Evolutionary conservation across 345 rosid species (phyloP).

Genomic region (Aquilaria yunnanensis): DNA sequence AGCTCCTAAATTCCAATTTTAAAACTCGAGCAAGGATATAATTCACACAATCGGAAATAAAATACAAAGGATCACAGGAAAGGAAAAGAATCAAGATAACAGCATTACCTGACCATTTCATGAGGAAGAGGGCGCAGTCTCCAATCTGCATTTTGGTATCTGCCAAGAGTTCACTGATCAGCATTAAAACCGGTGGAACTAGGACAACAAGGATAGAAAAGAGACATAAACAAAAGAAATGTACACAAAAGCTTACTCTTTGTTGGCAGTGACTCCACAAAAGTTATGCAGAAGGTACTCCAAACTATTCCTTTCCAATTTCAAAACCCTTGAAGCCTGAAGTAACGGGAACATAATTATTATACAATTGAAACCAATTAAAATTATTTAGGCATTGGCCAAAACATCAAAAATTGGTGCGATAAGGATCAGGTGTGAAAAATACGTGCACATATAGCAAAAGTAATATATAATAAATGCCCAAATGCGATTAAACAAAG

Average conservation of each 20-base stretch:
- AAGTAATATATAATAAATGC: no score
- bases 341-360: background rate
- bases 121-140: slow-evolving; percentile 88
- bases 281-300: slow-evolving; percentile 68
- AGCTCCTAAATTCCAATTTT: no score
- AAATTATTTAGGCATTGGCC: no score
- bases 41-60: background rate
- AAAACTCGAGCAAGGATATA: no score
- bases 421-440: no score
- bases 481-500: no score
- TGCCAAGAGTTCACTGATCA: slow-evolving; percentile 37
- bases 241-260: slow-evolving; percentile 49
- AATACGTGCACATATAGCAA: no score
- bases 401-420: no score
- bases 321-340: slow-evolving; percentile 88
- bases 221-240: slow-evolving; percentile 9
- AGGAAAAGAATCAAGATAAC: background rate
- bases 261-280: slow-evolving; percentile 81
- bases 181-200: slow-evolving; percentile 1
- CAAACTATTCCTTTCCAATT: slow-evolving; percentile 86
- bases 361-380: no score
- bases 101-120: slow-evolving; percentile 65
- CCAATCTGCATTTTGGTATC: slow-evolving; percentile 98
- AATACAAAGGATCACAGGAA: slow-evolving; percentile 7
- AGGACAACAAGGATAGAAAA: slow-evolving; percentile 8